Conservation (phyloP, 345 rosid genomes). For the Populus davidiana region DNA sequence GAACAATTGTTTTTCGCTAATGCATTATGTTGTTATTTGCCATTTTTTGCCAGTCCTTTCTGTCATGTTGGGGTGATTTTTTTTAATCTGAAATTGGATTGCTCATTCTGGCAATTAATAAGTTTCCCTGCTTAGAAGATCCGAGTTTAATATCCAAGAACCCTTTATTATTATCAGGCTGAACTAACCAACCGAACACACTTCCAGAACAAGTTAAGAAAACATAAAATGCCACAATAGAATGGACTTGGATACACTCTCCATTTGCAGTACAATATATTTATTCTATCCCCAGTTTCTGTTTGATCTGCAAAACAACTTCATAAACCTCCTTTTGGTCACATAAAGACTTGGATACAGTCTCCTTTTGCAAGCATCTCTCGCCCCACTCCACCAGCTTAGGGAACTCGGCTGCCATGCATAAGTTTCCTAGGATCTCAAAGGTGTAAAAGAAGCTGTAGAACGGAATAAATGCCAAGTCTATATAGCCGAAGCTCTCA, state of each 20-base stretch:
- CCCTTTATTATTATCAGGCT: neutral
- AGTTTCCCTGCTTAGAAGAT: too few species aligned
- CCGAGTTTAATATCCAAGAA: neutral
- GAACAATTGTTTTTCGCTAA: too few species aligned
- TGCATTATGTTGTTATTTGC: too few species aligned
- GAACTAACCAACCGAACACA: neutral
- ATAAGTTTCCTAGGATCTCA: neutral
- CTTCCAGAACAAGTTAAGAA: neutral
- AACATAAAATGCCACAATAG: neutral
- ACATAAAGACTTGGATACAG: neutral
- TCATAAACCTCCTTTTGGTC: slow-evolving; percentile 2
- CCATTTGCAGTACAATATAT: neutral
- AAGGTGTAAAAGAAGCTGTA: slow-evolving; percentile 5
- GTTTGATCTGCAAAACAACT: neutral
- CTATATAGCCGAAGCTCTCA: slow-evolving; percentile 13
- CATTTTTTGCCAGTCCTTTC: too few species aligned
- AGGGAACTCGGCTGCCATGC: slow-evolving; percentile 14
- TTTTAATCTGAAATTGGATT: too few species aligned
- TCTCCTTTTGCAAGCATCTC: slow-evolving; percentile 17
- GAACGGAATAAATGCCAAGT: slow-evolving; percentile 9
- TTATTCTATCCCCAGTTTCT: too few species aligned
- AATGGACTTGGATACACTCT: slow-evolving; percentile 3
- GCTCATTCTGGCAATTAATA: too few species aligned
- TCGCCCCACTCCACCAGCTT: slow-evolving; percentile 14
- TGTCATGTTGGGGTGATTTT: too few species aligned